Base-by-base conservation (phyloP, 2,329 filamentous ascomycete genomes). In the Camillea tinctor region DNA sequence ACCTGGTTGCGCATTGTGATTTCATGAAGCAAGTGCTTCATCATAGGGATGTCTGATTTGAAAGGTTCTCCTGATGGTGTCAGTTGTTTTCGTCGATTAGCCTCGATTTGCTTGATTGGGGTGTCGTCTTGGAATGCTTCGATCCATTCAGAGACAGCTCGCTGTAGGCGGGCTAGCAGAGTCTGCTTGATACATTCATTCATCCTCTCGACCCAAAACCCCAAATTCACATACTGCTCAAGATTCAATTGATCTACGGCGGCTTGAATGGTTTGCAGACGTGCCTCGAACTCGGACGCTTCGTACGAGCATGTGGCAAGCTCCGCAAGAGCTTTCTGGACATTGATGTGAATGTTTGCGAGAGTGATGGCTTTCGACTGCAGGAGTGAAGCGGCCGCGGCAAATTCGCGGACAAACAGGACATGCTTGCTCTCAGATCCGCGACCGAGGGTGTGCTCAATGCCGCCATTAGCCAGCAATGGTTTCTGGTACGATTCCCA, bases 1-100 rank as follows among this genome's bases (percentile, higher is more conserved):
- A 97, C 90, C 75, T 99, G 95, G 69, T 98, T 98, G 30, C 92
- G 91, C 92, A 99, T 99, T 5, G 92, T 95, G 57, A 99, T 89
- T 73, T 99, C 95, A 68, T 97, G 92, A 17, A 95, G 83, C 22
- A 96, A 84, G 26, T 84, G 86, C 69, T 85, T 88, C 77, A 96
- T 87, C 3, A 82, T 82, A 0, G 92, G 91, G 2, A 78, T 77
- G 59, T 86, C 81, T 30, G 78, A 77, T 65, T 79, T 82, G 51
- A 67, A 65, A 54, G 78, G 76, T 26, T 83, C 81, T 4, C 74
- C 74, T 13, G 72, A 70, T 9, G 78, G 77, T 8, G 75, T 75
- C 20, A 78, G 64, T 65, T 79, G 79, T 68, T 83, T 86, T 55
- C 84, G 79, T 53, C 81, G 79, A 62, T 78, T 84, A 52, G 84